Evolutionary conservation across 2,329 filamentous ascomycete species (phyloP).

Genomic region (Colletotrichum falcatum): DNA sequence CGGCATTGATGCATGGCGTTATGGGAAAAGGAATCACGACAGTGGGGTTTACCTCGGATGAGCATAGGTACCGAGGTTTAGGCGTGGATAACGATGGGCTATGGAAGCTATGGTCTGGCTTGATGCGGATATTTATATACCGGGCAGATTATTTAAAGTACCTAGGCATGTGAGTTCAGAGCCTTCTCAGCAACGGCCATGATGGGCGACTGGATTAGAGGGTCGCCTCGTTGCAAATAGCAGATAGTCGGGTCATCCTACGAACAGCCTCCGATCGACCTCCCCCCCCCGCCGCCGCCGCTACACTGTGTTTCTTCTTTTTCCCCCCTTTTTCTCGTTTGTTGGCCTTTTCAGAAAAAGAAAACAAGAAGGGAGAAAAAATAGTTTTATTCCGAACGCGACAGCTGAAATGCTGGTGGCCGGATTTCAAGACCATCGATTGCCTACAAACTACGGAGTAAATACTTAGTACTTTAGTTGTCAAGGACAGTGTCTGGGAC

Average conservation of each 20-base stretch:
- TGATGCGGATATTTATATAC: not conserved
- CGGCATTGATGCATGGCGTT: constrained; percentile 32
- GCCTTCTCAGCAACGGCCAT: no score
- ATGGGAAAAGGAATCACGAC: not conserved
- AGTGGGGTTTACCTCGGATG: not conserved
- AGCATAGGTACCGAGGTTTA: not conserved
- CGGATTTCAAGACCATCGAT: not conserved
- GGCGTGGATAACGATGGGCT: not conserved
- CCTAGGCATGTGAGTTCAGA: not conserved
- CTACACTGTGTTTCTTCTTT: not conserved
- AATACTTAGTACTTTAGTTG: no score
- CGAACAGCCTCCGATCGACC: not conserved
- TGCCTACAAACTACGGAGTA: not conserved
- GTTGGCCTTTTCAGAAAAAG: not conserved
- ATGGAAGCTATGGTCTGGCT: not conserved
- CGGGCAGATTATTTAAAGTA: not conserved
- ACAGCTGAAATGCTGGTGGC: not conserved
- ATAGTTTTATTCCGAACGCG: not conserved
- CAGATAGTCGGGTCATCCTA: not conserved
- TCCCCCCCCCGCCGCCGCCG: no score
- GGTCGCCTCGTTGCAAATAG: not conserved
- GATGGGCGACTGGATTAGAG: not conserved
- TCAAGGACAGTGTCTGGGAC: constrained; percentile 5
- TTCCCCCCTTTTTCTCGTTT: not conserved
- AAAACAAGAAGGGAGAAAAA: not conserved